Evolutionary conservation across 2,329 filamentous ascomycete genomes (phyloP), one percentile per base, ranked within the genome.

Genomic region (Bretziella fagacearum): DNA sequence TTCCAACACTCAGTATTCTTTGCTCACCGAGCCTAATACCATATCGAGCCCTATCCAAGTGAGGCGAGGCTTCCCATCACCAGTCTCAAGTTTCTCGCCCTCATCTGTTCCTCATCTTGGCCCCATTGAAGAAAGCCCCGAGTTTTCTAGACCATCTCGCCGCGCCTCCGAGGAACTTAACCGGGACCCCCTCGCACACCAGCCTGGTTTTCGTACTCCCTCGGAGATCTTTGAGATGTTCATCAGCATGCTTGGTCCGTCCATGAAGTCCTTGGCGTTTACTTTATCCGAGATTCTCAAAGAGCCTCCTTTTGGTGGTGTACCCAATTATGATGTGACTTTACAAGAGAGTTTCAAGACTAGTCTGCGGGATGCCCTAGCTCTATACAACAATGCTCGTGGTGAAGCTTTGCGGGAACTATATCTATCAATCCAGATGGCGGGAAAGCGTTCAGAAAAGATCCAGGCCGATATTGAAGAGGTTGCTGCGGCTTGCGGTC

Each of bases 381-480:
- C 73, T 2, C 64, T 98, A 1, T 98, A 93, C 60, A 79, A 81
- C 41, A 66, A 72, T 47, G 79, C 86, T 7, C 76, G 87, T 53
- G 76, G 74, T 48, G 75, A 81, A 42, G 86, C 91, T 0, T 66
- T 98, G 5, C 71, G 78, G 48, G 72, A 81, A 49, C 69, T 98
- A 1, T 96, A 98, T 61, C 77, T 74, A 52, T 82, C 74, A 44
- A 85, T 86, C 51, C 79, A 86, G 55, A 68, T 86, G 32, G 75
- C 74, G 8, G 75, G 75, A 49, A 67, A 77, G 2, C 72, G 77
- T 35, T 79, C 81, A 0, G 71, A 84, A 45, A 81, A 81, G 52
- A 72, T 89, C 6, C 81, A 93, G 57, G 91, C 89, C 2, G 91
- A 96, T 60, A 86, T 94, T 49, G 91, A 98, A 60, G 91, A 98